Evolutionary conservation across 805 yeast genomes (phyloP).

Genomic region (Pichia rugopelliculosa): DNA sequence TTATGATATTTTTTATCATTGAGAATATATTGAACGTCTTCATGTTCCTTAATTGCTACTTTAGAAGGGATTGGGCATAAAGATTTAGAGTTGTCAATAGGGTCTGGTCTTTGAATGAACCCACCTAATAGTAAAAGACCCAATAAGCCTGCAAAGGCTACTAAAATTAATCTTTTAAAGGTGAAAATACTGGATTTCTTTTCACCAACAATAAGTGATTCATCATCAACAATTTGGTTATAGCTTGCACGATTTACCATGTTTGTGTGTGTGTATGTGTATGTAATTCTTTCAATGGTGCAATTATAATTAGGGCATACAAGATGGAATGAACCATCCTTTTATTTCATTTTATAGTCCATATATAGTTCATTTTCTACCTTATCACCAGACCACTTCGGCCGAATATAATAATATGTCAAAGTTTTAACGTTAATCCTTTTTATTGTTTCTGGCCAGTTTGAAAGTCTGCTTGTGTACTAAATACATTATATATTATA

Average conservation of each 20-base stretch:
- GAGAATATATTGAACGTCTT: slow-evolving; percentile 24
- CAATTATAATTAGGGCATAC: too few species aligned
- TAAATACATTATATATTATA: too few species aligned
- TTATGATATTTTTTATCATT: slow-evolving; percentile 27
- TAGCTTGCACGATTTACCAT: neutral
- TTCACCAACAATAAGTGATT: neutral
- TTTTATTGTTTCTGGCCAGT: too few species aligned
- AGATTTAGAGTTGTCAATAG: neutral
- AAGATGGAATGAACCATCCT: neutral
- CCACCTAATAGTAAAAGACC: neutral
- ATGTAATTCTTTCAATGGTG: too few species aligned
- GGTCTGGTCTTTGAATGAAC: neutral
- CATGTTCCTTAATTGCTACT: slow-evolving; percentile 14
- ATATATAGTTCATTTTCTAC: too few species aligned
- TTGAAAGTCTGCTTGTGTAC: too few species aligned
- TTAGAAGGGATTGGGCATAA: slow-evolving; percentile 23
- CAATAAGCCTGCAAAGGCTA: slow-evolving; percentile 2
- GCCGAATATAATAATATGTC: neutral
- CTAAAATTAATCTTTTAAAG: neutral
- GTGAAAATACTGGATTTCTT: neutral
- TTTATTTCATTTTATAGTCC: neutral
- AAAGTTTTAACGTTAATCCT: too few species aligned
- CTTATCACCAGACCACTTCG: too few species aligned
- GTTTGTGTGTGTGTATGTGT: neutral
- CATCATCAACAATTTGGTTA: neutral